phyloP scores from a whole-genome alignment of 495 filamentous ascomycete genomes.

The Aspergillus ostianus region DNA sequence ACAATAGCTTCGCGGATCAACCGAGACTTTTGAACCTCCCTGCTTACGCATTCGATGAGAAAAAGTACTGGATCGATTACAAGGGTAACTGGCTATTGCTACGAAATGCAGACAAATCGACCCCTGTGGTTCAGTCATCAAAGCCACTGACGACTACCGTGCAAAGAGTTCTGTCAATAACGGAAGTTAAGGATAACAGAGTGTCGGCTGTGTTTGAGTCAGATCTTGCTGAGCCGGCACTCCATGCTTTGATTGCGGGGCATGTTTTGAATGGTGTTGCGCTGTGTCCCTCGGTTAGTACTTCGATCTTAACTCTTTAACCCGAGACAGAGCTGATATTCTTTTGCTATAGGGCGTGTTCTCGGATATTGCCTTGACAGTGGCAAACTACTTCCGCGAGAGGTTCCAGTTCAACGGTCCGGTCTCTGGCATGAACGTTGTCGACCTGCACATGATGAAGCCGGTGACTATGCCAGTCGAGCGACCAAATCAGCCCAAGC shows the following conservation, averaged over 20 bases:
- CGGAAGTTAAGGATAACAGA: constrained; percentile 50
- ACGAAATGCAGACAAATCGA: constrained; percentile 17
- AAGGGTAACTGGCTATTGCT: constrained; percentile 30
- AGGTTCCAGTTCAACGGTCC: constrained; percentile 47
- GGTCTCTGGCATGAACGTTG: constrained; percentile 53
- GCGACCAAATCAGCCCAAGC: constrained; percentile 31
- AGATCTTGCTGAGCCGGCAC: constrained; percentile 56
- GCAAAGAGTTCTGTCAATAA: constrained; percentile 45
- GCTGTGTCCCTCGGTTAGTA: constrained; percentile 50
- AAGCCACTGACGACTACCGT: constrained; percentile 33
- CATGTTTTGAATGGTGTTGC: constrained; percentile 65
- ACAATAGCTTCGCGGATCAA: constrained; percentile 56
- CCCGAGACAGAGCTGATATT: background rate
- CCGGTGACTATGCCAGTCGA: constrained; percentile 58
- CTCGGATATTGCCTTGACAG: constrained; percentile 71
- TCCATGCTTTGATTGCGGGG: constrained; percentile 58
- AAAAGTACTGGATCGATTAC: constrained; percentile 47
- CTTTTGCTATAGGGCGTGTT: constrained; percentile 54
- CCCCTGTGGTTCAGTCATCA: background rate
- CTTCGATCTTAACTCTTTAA: background rate
- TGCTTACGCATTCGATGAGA: constrained; percentile 51
- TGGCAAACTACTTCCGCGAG: constrained; percentile 63
- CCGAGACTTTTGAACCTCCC: constrained; percentile 62
- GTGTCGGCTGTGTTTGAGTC: constrained; percentile 61
- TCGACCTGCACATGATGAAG: constrained; percentile 63